Conservation (phyloP, 2,329 filamentous ascomycete species). For the Macroventuria anomochaeta region DNA sequence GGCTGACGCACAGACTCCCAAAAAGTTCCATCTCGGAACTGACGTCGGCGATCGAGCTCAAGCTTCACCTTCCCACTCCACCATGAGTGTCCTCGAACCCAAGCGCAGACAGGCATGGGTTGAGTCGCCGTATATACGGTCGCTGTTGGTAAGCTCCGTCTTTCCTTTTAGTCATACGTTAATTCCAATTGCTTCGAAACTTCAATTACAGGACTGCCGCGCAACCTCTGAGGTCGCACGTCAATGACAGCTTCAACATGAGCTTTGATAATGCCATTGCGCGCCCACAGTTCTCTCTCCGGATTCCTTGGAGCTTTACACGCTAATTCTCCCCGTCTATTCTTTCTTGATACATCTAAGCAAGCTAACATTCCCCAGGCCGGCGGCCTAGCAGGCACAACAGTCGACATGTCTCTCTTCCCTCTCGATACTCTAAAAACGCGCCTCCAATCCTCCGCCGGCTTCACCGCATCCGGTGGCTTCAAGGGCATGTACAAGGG, state of each 20-base stretch:
- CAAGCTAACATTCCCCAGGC: constrained; percentile 58
- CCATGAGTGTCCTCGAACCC: constrained; percentile 43
- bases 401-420: constrained; percentile 95
- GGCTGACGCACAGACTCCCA: constrained; percentile 13
- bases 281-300: no score
- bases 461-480: constrained; percentile 83
- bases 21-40: constrained; percentile 3
- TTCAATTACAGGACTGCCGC: no score
- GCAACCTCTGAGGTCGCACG: neutral
- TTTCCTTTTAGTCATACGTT: no score
- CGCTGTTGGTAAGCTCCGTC: constrained; percentile 50
- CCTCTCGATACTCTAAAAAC: constrained; percentile 99
- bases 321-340: no score
- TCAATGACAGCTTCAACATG: no score
- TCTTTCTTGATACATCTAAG: neutral
- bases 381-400: constrained; percentile 90
- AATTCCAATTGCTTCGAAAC: no score
- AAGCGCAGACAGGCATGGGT: constrained; percentile 42
- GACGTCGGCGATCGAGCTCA: constrained; percentile 22
- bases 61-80: constrained; percentile 31
- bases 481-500: constrained; percentile 93
- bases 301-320: no score
- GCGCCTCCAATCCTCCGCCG: constrained; percentile 81
- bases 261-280: no score
- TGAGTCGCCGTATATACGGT: constrained; percentile 57